Evolutionary conservation across 345 rosid genomes (phyloP), one percentile per base, ranked within the genome.

Genomic region (Eutrema yunnanense): DNA sequence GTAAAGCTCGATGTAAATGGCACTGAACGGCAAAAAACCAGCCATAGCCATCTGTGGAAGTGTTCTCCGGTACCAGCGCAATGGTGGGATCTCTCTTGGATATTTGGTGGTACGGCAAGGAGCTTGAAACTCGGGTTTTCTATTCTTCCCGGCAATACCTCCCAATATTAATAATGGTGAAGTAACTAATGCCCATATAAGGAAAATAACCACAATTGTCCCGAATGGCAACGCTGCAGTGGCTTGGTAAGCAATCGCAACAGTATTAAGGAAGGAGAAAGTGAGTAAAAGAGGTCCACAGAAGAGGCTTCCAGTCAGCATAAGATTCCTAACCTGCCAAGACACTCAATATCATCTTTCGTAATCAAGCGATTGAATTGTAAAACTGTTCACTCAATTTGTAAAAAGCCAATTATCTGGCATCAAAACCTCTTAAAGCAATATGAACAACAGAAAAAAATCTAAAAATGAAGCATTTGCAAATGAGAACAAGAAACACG

Each of bases 21-120:
- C 87, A 82, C 84, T 84, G 72, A 86, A 86, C 26, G 90, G 90
- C 53, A 85, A 57, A 41, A 85, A 85, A n/a, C 89, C 85, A 42
- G 87, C 85, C 87, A 85, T 83, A 10, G 87, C 87, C 89, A 85
- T 85, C 75, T 85, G 89, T 6, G 89, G 89, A 65, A 85, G 52
- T 34, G 89, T 56, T 51, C 78, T 80, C 64, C 85, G 50, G 59
- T 83, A 82, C 89, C 87, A 85, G 3, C 80, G 83, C 79, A 76
- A 2, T 50, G 63, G 80, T n/a, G 89, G 89, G 41, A 85, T 83
- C 77, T 85, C 89, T 9, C 85, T 69, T 37, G 85, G 85, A 41
- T 83, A 76, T 63, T 85, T 83, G 8, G 89, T 82, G 61, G 89
- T 86, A 8, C 83, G 86, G 8, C 83, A 79, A 29, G 86, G 89